A percentile compares a stretch with the other conserved stretches of the same genome.
Evolutionary conservation across 768 basidiomycete species (phyloP).

Genomic region (Solioccasus polychromus): DNA sequence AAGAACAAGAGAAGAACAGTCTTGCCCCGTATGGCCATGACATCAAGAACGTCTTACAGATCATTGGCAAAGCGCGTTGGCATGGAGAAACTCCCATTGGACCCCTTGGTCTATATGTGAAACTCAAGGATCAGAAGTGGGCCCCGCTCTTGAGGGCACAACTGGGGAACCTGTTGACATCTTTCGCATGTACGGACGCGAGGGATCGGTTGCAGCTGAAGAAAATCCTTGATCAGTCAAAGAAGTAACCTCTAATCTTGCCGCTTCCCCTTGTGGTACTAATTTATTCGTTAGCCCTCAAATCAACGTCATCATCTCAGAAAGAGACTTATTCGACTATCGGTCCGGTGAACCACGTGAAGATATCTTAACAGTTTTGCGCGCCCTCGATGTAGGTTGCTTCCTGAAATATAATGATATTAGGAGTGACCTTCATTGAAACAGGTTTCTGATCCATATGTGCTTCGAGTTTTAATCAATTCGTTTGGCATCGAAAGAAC

Average conservation of each 20-base stretch:
- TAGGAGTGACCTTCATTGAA: neutral
- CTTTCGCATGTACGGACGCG: constrained; percentile 73
- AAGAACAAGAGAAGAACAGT: constrained; percentile 52
- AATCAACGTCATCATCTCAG: constrained; percentile 57
- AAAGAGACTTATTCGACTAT: constrained; percentile 81
- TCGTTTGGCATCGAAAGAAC: constrained; percentile 65
- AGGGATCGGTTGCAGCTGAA: constrained; percentile 60
- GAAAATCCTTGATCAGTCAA: constrained; percentile 49
- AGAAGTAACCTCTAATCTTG: constrained; percentile 55
- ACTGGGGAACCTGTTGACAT: constrained; percentile 55
- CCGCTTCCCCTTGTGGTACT: constrained; percentile 1
- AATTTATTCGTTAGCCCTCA: constrained; percentile 38
- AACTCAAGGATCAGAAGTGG: constrained; percentile 68
- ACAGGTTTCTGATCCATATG: constrained; percentile 72
- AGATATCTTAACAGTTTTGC: constrained; percentile 68
- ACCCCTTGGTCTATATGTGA: constrained; percentile 78
- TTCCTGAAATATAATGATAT: neutral
- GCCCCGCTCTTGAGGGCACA: constrained; percentile 61
- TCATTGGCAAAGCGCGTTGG: constrained; percentile 56
- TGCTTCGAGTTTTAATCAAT: constrained; percentile 82
- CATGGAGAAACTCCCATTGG: constrained; percentile 65
- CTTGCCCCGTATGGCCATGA: constrained; percentile 61
- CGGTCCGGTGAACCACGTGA: constrained; percentile 64
- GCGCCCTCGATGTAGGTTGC: constrained; percentile 68
- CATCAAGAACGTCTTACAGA: constrained; percentile 55